A percentile compares a stretch with the other conserved stretches of the same genome.
These are phyloP conservation scores for Nannizziopsis barbatae DNA, from an alignment of 2,329 filamentous ascomycete genomes.

Conservation along the genomic window DNA sequence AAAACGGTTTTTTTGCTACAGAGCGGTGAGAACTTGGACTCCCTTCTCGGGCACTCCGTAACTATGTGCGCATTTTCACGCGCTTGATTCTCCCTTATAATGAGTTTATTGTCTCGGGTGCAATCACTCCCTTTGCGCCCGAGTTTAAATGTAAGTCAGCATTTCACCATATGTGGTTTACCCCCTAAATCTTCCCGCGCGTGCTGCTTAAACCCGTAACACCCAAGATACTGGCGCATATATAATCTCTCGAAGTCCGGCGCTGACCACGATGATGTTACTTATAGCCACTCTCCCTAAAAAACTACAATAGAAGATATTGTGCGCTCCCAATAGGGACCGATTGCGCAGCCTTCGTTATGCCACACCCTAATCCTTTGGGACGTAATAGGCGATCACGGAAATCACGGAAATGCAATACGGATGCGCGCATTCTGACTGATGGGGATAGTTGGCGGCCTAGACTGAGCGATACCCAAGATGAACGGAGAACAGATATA, in stretches of 20 bases:
- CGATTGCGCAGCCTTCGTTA: neutral
- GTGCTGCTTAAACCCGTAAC: neutral
- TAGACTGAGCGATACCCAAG: neutral
- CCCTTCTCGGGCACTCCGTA: too few relatives aligned
- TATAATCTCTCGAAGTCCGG: too few relatives aligned
- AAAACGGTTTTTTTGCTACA: too few relatives aligned
- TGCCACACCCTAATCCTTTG: neutral
- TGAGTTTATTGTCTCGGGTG: neutral
- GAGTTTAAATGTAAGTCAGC: too few relatives aligned
- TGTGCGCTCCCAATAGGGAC: neutral
- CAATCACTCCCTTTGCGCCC: neutral
- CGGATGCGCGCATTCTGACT: neutral
- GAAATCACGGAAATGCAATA: neutral
- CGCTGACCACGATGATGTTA: neutral
- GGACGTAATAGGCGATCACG: neutral
- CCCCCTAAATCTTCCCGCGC: neutral
- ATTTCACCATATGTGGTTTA: too few relatives aligned
- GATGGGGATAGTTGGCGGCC: neutral
- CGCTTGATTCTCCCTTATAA: neutral
- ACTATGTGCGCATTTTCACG: neutral
- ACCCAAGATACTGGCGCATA: too few relatives aligned
- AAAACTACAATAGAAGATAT: neutral
- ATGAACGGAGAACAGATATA: neutral
- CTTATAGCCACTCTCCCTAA: neutral
- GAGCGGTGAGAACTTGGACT: too few relatives aligned